Conservation (phyloP, 2,329 filamentous ascomycete species). For the Neonectria punicea region DNA sequence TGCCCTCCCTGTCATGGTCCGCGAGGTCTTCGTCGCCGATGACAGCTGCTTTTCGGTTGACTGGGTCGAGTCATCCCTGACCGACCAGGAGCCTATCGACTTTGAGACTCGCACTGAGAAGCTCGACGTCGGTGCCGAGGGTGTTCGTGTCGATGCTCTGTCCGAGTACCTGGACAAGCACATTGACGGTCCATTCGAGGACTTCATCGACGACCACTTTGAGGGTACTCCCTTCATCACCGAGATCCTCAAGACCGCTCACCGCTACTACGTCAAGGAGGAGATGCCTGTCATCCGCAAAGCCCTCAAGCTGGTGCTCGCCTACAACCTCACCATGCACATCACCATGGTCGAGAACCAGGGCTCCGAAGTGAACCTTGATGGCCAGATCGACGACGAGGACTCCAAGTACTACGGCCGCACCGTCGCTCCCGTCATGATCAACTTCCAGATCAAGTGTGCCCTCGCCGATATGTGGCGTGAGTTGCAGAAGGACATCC, state of each 20-base stretch:
- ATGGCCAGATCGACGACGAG: constrained; percentile 87
- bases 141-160: constrained; percentile 81
- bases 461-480: constrained; percentile 98
- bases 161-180: constrained; percentile 96
- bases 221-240: constrained; percentile 95
- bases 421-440: constrained; percentile 95
- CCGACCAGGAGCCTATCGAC: constrained; percentile 75
- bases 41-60: constrained; percentile 93
- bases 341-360: constrained; percentile 94
- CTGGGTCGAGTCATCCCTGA: constrained; percentile 85
- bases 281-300: constrained; percentile 92
- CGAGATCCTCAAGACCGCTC: constrained; percentile 94
- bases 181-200: constrained; percentile 90
- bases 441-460: constrained; percentile 99
- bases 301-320: constrained; percentile 91
- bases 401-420: constrained; percentile 90
- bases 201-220: constrained; percentile 95
- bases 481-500: constrained; percentile 93
- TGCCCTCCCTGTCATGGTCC: constrained; percentile 90
- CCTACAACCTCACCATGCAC: constrained; percentile 94
- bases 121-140: constrained; percentile 88
- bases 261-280: constrained; percentile 91
- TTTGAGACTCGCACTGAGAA: constrained; percentile 90
- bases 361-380: constrained; percentile 79
- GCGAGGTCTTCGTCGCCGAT: constrained; percentile 91